A percentile compares a stretch with the other conserved stretches of the same genome.
phyloP scores from a whole-genome alignment of 768 basidiomycete species.

The Lactarius evosmus region DNA sequence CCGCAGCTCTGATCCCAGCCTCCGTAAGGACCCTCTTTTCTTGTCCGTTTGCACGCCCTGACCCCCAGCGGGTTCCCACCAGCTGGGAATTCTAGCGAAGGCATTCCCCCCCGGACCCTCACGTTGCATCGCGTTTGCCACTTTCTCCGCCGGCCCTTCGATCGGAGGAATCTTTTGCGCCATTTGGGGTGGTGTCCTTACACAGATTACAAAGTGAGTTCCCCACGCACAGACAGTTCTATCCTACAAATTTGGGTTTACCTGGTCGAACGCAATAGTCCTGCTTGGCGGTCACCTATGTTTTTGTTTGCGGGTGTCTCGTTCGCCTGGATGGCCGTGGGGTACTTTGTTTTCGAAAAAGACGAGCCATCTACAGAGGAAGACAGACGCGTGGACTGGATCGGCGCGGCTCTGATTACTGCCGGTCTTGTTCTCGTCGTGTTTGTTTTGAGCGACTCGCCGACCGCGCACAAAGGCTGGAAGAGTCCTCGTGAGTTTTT shows the following conservation, averaged over 20 bases:
- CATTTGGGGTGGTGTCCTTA: conserved; percentile 68
- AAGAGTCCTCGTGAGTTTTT: conserved; percentile 48
- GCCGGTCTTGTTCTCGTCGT: conserved; percentile 64
- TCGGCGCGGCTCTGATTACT: conserved; percentile 66
- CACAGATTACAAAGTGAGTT: conserved; percentile 33
- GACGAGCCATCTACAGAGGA: conserved; percentile 42
- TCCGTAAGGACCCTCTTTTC: conserved; percentile 43
- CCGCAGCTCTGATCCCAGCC: conserved; percentile 71
- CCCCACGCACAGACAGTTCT: background rate
- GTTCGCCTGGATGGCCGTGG: conserved; percentile 49
- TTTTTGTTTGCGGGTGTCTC: conserved; percentile 60
- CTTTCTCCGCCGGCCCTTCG: conserved; percentile 83
- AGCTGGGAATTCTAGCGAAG: conserved; percentile 82
- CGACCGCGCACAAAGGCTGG: conserved; percentile 60
- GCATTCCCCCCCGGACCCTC: conserved; percentile 66
- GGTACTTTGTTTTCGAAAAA: conserved; percentile 53
- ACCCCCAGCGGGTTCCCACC: background rate
- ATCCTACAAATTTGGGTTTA: background rate
- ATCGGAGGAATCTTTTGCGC: conserved; percentile 72
- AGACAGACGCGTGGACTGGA: conserved; percentile 63
- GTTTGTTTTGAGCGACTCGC: conserved; percentile 70
- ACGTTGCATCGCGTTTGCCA: conserved; percentile 75
- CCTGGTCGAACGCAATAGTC: background rate
- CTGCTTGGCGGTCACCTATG: conserved; percentile 66
- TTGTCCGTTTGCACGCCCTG: conserved; percentile 9